Conservation (phyloP, 345 rosid species). For the thale cress (Arabidopsis thaliana) region TAIR10.1 NC_003076.8:23028001-23028500, state of each 20-base stretch:
- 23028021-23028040: conserved; percentile 9
- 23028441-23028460: conserved; percentile 32
- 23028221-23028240: conserved; percentile 33
- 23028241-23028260: conserved; percentile 34
- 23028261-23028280: conserved; percentile 20
- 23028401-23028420: conserved; percentile 41
- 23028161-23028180: conserved; percentile 45
- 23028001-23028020: conserved; percentile 46
- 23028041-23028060: conserved; percentile 36
- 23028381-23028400: conserved; percentile 58
- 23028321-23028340: conserved; percentile 29
- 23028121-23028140: conserved; percentile 62
- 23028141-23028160: conserved; percentile 48
- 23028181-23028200: conserved; percentile 40
- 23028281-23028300: conserved; percentile 35
- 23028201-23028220: conserved; percentile 41
- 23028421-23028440: conserved; percentile 34
- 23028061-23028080: conserved; percentile 27
- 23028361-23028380: conserved; percentile 53
- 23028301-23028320: conserved; percentile 9
- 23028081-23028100: conserved; percentile 50
- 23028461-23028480: conserved; percentile 40
- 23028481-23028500: conserved; percentile 27
- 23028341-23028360: conserved; percentile 31
- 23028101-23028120: conserved; percentile 66